A percentile compares a stretch with the other conserved stretches of the same genome.
phyloP scores from a whole-genome alignment of 2,329 filamentous ascomycete species.

The Colletotrichum graminicola region DNA sequence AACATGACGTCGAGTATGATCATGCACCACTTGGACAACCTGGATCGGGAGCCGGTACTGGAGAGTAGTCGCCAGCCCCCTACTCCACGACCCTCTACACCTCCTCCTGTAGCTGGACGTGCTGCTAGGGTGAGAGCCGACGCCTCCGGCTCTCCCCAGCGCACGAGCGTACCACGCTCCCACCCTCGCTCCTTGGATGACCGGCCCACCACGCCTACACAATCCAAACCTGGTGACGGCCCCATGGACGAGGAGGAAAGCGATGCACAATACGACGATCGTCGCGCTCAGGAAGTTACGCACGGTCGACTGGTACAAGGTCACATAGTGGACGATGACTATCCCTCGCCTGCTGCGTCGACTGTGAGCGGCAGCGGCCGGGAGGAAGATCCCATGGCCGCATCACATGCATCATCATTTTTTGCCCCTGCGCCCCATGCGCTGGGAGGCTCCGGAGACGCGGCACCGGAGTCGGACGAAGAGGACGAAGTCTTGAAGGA shows the following conservation, averaged over 20 bases:
- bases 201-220: constrained; percentile 34
- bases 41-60: constrained; percentile 61
- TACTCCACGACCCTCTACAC: constrained; percentile 42
- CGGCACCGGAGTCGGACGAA: constrained; percentile 85
- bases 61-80: constrained; percentile 50
- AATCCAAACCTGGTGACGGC: constrained; percentile 26
- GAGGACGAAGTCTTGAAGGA: constrained; percentile 91
- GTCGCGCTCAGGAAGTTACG: constrained; percentile 88
- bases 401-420: constrained; percentile 83
- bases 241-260: constrained; percentile 50
- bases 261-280: constrained; percentile 76
- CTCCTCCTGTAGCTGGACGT: constrained; percentile 23
- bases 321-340: constrained; percentile 95
- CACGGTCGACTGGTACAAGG: constrained; percentile 92
- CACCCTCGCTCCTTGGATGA: constrained; percentile 45
- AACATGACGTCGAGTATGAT: constrained; percentile 86
- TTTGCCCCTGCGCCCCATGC: constrained; percentile 79
- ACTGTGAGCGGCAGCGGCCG: constrained; percentile 74
- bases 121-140: constrained; percentile 35
- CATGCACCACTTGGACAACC: constrained; percentile 74
- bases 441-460: constrained; percentile 87
- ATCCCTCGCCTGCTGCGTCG: constrained; percentile 81
- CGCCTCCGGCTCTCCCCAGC: constrained; percentile 40
- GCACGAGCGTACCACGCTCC: constrained; percentile 39
- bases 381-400: constrained; percentile 85